Percentiles rank a stretch among this genome's conserved stretches.
These are phyloP conservation scores for Globisporangium nagaii DNA, from an alignment of 352 stramenopile species.

Conservation along the genomic window DNA sequence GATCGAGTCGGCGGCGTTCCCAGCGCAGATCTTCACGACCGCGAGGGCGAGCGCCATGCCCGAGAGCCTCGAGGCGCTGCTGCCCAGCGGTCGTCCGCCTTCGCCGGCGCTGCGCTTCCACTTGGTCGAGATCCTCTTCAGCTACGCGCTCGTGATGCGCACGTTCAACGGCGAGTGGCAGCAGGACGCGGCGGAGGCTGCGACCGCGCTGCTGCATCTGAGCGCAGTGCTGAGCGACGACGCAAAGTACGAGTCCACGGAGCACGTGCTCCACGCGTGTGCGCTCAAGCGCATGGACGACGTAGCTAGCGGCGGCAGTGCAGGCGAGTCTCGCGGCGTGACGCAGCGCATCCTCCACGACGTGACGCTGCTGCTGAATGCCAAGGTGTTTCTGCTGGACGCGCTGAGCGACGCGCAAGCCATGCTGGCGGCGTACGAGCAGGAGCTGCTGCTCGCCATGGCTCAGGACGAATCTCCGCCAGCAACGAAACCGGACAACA, in stretches of 20 bases:
- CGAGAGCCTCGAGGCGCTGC: conserved; percentile 20
- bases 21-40: conserved; percentile 42
- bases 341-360: conserved; percentile 41
- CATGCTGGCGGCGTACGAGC: conserved; percentile 31
- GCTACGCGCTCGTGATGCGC: conserved; percentile 64
- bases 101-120: conserved; percentile 50
- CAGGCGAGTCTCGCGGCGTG: neutral
- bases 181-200: conserved; percentile 48
- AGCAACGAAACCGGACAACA: neutral
- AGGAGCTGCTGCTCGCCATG: conserved; percentile 17
- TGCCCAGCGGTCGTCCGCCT: conserved; percentile 20
- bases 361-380: conserved; percentile 25
- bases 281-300: conserved; percentile 21
- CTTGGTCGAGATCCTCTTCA: conserved; percentile 62
- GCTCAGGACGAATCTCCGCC: neutral
- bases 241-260: conserved; percentile 37
- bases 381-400: conserved; percentile 57
- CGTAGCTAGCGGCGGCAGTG: neutral
- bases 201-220: conserved; percentile 35
- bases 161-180: conserved; percentile 74
- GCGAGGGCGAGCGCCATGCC: conserved; percentile 30
- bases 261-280: conserved; percentile 39
- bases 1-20: conserved; percentile 35
- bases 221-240: conserved; percentile 44
- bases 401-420: conserved; percentile 43